Percentiles rank a stretch among this genome's conserved stretches.
Evolutionary conservation across 148 eudicot genomes (phyloP).

Genomic region (Nyssa sinensis): DNA sequence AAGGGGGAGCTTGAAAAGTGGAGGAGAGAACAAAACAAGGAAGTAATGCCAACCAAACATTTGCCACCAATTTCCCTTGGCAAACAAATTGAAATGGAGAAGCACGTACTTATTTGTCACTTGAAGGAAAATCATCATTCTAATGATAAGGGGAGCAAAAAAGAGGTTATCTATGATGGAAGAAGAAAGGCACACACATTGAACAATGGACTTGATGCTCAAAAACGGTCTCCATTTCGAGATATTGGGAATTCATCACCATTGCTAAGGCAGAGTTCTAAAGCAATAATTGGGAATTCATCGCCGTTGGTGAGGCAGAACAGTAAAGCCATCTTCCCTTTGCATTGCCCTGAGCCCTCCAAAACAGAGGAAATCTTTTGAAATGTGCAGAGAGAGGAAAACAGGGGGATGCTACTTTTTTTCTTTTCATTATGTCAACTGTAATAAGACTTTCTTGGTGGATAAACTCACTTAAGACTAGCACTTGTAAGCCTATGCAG

Average conservation of each 20-base stretch:
- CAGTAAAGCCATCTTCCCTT: constrained; percentile 42
- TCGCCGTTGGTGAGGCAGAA: constrained; percentile 55
- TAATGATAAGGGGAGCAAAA: constrained; percentile 20
- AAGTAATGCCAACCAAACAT: constrained; percentile 20
- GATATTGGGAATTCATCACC: constrained; percentile 64
- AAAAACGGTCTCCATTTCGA: constrained; percentile 55
- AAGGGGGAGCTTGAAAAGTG: constrained; percentile 42
- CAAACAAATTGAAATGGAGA: constrained; percentile 68
- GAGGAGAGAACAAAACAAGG: constrained; percentile 20
- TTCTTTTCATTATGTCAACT: neutral
- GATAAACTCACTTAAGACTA: neutral
- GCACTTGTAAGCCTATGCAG: neutral
- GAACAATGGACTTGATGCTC: too few relatives aligned
- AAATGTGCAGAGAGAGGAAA: neutral
- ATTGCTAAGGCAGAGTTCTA: too few relatives aligned
- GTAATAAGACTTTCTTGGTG: neutral
- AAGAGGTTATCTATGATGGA: constrained; percentile 19
- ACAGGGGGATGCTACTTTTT: too few relatives aligned
- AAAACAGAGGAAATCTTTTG: neutral
- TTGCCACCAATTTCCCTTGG: constrained; percentile 43
- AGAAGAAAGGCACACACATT: constrained; percentile 29
- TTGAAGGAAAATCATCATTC: constrained; percentile 42
- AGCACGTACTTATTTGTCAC: constrained; percentile 38
- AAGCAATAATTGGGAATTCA: too few relatives aligned
- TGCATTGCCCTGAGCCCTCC: constrained; percentile 39